Percentiles rank a stretch among this genome's conserved stretches.
phyloP scores from a whole-genome alignment of 164 flowering plant genomes.

The Piper longum region DNA sequence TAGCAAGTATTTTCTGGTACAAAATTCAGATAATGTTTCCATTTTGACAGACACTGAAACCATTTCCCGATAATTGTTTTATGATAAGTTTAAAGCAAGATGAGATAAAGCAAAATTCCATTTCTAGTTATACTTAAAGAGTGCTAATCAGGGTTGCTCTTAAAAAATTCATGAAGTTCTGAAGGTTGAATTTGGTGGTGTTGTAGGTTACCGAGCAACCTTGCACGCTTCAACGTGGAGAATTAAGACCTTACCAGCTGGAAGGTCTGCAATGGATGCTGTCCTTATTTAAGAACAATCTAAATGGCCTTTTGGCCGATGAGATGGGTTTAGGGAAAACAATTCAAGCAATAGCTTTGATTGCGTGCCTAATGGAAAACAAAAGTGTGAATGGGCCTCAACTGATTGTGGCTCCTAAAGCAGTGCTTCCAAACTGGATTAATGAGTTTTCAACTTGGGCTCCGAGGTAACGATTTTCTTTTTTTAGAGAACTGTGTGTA shows the following conservation, averaged over 20 bases:
- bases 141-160: neutral
- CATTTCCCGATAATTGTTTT: neutral
- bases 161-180: neutral
- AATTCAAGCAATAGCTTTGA: slow-evolving; percentile 87
- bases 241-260: slow-evolving; percentile 76
- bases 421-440: slow-evolving; percentile 94
- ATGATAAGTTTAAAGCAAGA: too few relatives aligned
- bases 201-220: slow-evolving; percentile 91
- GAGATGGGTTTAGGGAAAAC: slow-evolving; percentile 99
- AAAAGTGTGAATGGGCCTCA: slow-evolving; percentile 88
- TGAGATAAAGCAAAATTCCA: too few relatives aligned
- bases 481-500: neutral
- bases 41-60: neutral
- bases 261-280: slow-evolving; percentile 99
- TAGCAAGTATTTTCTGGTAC: neutral
- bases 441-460: slow-evolving; percentile 89
- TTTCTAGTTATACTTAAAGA: too few relatives aligned
- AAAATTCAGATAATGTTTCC: neutral
- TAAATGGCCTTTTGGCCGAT: slow-evolving; percentile 97
- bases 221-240: slow-evolving; percentile 92
- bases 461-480: slow-evolving; percentile 41
- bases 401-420: slow-evolving; percentile 97
- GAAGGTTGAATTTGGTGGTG: slow-evolving; percentile 6
- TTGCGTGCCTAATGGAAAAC: slow-evolving; percentile 84
- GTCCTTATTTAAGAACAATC: slow-evolving; percentile 87